Evolutionary conservation across 441 rosid species (phyloP).

Genomic region (Populus trichocarpa): DNA sequence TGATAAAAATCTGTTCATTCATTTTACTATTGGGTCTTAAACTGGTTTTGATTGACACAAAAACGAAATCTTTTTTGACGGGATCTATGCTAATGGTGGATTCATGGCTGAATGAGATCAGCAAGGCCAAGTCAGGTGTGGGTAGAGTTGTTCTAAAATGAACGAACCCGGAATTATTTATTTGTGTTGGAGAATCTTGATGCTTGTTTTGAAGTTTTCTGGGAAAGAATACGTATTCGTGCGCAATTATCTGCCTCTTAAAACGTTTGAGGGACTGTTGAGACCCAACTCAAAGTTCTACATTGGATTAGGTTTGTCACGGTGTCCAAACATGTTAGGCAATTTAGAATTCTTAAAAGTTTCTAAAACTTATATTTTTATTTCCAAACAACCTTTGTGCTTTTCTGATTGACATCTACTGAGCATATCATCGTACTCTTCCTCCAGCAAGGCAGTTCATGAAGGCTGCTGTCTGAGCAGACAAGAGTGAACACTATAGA

Average conservation of each 20-base stretch:
- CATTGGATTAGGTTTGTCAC: too few species aligned
- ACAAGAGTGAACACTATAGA: background rate
- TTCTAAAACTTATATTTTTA: background rate
- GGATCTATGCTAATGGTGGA: background rate
- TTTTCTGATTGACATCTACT: background rate
- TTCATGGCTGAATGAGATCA: background rate
- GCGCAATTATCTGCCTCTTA: background rate
- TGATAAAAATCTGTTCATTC: background rate
- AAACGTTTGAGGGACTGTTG: too few species aligned
- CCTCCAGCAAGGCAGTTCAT: background rate
- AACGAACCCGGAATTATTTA: background rate
- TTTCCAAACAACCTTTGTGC: background rate
- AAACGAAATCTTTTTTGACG: background rate
- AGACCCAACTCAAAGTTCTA: background rate
- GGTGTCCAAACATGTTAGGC: background rate
- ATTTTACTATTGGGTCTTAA: background rate
- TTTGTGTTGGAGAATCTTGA: background rate
- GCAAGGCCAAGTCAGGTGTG: background rate
- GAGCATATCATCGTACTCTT: background rate
- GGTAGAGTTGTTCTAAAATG: background rate
- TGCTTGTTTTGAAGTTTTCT: background rate
- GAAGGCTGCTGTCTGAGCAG: background rate
- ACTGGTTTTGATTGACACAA: background rate
- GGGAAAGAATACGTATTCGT: background rate
- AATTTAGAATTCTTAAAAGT: background rate